Evolutionary conservation across 768 basidiomycete genomes (phyloP), one percentile per base, ranked within the genome.

Genomic region (Lactarius tabidus): DNA sequence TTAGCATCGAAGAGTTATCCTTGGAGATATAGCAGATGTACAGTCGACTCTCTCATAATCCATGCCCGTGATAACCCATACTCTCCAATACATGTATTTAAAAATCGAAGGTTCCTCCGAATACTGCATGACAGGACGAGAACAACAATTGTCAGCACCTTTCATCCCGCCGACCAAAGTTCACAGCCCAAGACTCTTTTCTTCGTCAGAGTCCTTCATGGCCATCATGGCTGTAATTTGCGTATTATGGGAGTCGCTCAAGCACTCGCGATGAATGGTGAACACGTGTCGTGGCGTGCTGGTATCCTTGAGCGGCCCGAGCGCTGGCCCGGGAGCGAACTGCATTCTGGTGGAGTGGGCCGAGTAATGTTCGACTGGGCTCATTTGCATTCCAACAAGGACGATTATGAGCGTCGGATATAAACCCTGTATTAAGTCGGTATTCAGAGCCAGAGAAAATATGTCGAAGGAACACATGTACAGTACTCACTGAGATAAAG

Each of bases 401-500:
- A 65, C 36, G 28, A 65, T 48, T 15, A 65, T 65, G 54, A 60
- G 45, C 35, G 54, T 65, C 15, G 64, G 64, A 51, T 65, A 60
- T 29, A 41, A 6, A 14, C 59, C 64, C 64, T 65, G 26, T 33
- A 8, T 8, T 12, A 10, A n/a, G 20, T 23, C 6, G 39, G 26
- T 26, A 60, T 55, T 39, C 3, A 65, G 53, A 38, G 20, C 43
- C 26, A 2, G 5, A 10, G 26, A 15, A 1, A 38, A 26, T 33
- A 0, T 0, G 6, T 29, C 23, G 2, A 15, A 17, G 2, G 33
- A 18, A 3, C 6, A 43, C 20, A 31, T 8, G 20, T 28, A 7
- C 26, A 28, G 9, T 28, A n/a, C 64, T 60, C 54, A 65, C 59
- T 15, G 64, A 45, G n/a, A 6, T 43, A 20, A 60, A 65, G 20